Conservation (phyloP, 192 early-diverging fungal species). For the Coemansia sp. region DNA sequence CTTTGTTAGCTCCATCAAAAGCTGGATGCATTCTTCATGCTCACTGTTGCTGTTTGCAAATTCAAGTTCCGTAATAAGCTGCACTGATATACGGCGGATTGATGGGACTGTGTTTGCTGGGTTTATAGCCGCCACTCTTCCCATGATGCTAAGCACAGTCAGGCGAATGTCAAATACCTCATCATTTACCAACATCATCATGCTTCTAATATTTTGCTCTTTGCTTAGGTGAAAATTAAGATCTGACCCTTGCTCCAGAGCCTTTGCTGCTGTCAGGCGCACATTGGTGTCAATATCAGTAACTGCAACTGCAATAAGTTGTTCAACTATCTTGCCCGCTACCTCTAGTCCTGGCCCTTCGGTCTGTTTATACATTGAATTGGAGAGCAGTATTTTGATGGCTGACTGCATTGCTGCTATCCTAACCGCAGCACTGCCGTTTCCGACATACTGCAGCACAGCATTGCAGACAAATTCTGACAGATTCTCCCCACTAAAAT, state of each 20-base stretch:
- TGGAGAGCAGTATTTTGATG: conserved; percentile 77
- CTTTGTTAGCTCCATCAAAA: conserved; percentile 74
- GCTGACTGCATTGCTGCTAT: conserved; percentile 72
- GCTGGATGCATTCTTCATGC: conserved; percentile 48
- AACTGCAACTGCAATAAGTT: conserved; percentile 83
- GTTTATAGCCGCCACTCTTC: conserved; percentile 80
- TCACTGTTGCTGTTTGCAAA: conserved; percentile 67
- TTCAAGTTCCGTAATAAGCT: conserved; percentile 88
- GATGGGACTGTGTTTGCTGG: conserved; percentile 93
- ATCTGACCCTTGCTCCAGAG: conserved; percentile 59
- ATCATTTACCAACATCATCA: conserved; percentile 90
- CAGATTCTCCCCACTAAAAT: conserved; percentile 80
- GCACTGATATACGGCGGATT: conserved; percentile 79
- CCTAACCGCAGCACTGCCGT: conserved; percentile 73
- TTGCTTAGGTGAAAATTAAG: conserved; percentile 91
- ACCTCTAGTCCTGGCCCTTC: conserved; percentile 76
- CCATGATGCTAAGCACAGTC: conserved; percentile 80
- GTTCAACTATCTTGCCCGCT: conserved; percentile 85
- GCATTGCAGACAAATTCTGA: conserved; percentile 89
- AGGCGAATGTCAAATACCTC: conserved; percentile 87
- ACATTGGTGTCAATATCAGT: conserved; percentile 63
- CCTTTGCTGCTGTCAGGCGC: conserved; percentile 12
- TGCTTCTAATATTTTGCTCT: conserved; percentile 83
- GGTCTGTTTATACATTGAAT: conserved; percentile 80
- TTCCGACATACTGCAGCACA: conserved; percentile 78